Base-by-base conservation (phyloP, 176 grass and related monocot genomes). In the Oryza punctata region DNA sequence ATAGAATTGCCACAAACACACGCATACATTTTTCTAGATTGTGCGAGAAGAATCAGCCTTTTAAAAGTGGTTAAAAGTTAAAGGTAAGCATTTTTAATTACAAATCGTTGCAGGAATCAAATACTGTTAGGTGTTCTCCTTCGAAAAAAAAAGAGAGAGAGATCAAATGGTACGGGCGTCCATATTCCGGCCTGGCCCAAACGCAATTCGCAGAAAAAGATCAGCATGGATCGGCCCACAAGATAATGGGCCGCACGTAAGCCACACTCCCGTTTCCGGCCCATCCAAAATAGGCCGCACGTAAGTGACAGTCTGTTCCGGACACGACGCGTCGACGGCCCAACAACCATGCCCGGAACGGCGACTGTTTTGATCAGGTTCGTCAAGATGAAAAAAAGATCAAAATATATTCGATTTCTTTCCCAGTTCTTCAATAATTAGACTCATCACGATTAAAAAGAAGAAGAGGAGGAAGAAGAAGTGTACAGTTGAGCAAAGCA, bases 31-130 rank as follows among this genome's bases (percentile, higher is more conserved):
- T 12, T 72, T 85, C 65, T 32, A 3, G 52, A 71, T 54, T 40
- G 63, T 76, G 41, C 59, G 21, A 70, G 82, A 45, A 47, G 66
- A 81, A 72, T 71, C 14, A 37, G 21, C 21, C 47, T 45, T 49
- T 57, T 33, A 3, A 7, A 52, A 16, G 23, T 32, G 80, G 33
- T 35, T 44, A 29, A 80, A 70, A 49, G 28, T 0, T 18, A 23
- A 13, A 13, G 52, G 69, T 59, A 61, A 0, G 0, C 4, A 23
- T 61, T 61, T 61, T 61, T 24, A 10, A 24, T 61, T 24, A 23
- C 7, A 24, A 61, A 61, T 61, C 9, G 8, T 23, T 24, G 57
- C 57, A 61, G 57, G 57, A 61, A 61, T 61, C 57, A 61, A 24
- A 61, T 61, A 52, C 37, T 38, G 37, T 38, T 38, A 38, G 37